phyloP scores from a whole-genome alignment of 2,329 filamentous ascomycete species.

The Drechslerella dactyloides region DNA sequence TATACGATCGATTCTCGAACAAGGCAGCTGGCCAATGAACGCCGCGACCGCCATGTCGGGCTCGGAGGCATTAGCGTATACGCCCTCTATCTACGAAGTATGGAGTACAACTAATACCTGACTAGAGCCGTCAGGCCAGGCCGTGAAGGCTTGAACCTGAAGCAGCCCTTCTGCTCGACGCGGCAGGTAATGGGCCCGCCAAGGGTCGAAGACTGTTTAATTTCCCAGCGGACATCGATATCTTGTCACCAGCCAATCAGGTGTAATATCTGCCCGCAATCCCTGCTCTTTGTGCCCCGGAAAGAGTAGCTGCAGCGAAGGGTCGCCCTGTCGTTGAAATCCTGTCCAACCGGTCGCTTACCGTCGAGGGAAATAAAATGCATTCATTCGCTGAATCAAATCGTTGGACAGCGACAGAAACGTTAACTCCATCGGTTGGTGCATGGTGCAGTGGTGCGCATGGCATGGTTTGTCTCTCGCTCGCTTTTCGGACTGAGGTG shows the following conservation, averaged over 20 bases:
- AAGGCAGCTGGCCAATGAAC: conserved; percentile 35
- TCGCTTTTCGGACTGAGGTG: background rate
- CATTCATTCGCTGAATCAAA: background rate
- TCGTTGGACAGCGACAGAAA: too few species aligned
- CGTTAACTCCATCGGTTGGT: conserved; percentile 7
- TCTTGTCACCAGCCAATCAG: conserved; percentile 49
- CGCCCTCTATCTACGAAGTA: too few species aligned
- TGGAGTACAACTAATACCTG: background rate
- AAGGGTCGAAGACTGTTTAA: conserved; percentile 35
- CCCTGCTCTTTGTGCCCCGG: conserved; percentile 35
- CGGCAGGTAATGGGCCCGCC: conserved; percentile 42
- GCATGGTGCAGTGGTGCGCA: too few species aligned
- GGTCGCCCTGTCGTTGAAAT: conserved; percentile 26
- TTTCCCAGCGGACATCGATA: conserved; percentile 39
- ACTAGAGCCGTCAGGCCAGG: conserved; percentile 17
- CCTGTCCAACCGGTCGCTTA: conserved; percentile 35
- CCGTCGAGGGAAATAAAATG: conserved; percentile 15
- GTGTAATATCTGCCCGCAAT: conserved; percentile 45
- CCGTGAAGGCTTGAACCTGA: conserved; percentile 17
- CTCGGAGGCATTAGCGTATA: background rate
- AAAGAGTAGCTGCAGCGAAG: conserved; percentile 30
- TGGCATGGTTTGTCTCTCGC: conserved; percentile 4
- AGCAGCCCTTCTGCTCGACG: too few species aligned
- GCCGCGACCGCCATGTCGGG: conserved; percentile 14
- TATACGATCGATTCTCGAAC: background rate